Percentiles rank a stretch among this genome's conserved stretches.
Evolutionary conservation across 1,139 yeast genomes (phyloP).

Genomic region (Geotrichum phurueaensis): DNA sequence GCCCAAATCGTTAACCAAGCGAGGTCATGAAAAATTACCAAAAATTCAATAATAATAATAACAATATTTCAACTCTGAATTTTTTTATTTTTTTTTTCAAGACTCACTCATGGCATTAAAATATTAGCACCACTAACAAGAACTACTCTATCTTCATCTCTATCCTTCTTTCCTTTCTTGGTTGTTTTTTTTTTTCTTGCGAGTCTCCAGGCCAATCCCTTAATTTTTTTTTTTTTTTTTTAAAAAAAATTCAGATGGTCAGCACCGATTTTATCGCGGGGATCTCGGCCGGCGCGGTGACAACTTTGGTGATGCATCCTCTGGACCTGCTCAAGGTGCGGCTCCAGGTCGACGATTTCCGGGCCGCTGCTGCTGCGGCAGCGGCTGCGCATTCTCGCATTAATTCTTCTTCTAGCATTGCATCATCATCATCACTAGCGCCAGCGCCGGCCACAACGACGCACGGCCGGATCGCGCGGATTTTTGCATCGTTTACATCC

Average conservation of each 20-base stretch:
- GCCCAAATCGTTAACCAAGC: no score
- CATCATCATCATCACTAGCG: neutral
- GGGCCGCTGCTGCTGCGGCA: neutral
- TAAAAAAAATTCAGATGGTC: conserved; percentile 13
- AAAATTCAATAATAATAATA: no score
- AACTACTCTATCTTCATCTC: neutral
- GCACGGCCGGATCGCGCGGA: conserved; percentile 5
- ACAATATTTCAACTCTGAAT: no score
- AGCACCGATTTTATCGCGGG: conserved; percentile 62
- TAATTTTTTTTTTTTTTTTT: neutral
- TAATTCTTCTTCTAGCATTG: neutral
- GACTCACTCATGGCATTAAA: no score
- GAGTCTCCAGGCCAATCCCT: neutral
- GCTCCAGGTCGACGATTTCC: conserved; percentile 46
- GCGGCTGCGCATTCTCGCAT: neutral
- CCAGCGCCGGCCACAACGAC: neutral
- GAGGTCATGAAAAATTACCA: no score
- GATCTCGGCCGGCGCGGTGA: conserved; percentile 69
- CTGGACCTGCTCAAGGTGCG: conserved; percentile 78
- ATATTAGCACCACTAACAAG: neutral
- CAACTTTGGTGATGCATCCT: conserved; percentile 83
- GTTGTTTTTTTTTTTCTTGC: neutral
- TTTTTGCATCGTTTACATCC: conserved; percentile 1
- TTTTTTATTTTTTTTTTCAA: no score
- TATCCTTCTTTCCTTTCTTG: no score